Base-by-base conservation (phyloP, 2,329 filamentous ascomycete genomes). In the Daldinia sp. region DNA sequence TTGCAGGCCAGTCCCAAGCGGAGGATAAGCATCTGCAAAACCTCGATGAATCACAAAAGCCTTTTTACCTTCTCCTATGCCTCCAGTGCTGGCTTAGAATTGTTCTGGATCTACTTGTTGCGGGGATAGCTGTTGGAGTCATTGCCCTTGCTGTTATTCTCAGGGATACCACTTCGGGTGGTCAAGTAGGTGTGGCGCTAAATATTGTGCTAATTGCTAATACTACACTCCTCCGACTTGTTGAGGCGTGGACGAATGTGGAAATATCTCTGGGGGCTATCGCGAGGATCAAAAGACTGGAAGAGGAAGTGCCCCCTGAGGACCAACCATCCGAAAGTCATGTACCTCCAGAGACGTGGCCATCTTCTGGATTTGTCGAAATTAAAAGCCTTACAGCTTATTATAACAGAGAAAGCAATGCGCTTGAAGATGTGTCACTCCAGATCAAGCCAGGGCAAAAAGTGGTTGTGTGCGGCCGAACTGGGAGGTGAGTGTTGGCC, bases 81-180 rank as follows among this genome's bases (percentile, higher is more conserved):
- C 78, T 85, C 3, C 83, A 86, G 66, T 75, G 80, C 23, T 86
- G 83, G 83, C 77, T 85, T 0, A 80, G 76, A 1, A 70, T 86
- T 2, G 82, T 83, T 0, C 72, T 86, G 0, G 81, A 86, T 61
- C 68, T 84, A 2, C 69, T 85, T 1, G 78, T 82, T 0, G 82
- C 83, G 0, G 78, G 71, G 1, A 74, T 86, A 23, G 82, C 83
- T 0, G 76, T 80, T 0, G 64, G 59, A 8, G 67, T 72, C 0
- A 71, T 78, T 13, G 66, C 59, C 3, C 52, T 76, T 0, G 75
- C 75, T 7, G 58, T 72, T 6, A 15, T 29, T 7, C 52, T 74
- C 2, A 58, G 63, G 15, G 68, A 67, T 1, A 61, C 41, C 0
- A 68, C 68, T 0, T 72, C 54, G 3, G 75, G 73, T 1, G 75